Evolutionary conservation across 805 yeast genomes (phyloP), one percentile per base, ranked within the genome.

Genomic region (Maudiozyma barnettii): DNA sequence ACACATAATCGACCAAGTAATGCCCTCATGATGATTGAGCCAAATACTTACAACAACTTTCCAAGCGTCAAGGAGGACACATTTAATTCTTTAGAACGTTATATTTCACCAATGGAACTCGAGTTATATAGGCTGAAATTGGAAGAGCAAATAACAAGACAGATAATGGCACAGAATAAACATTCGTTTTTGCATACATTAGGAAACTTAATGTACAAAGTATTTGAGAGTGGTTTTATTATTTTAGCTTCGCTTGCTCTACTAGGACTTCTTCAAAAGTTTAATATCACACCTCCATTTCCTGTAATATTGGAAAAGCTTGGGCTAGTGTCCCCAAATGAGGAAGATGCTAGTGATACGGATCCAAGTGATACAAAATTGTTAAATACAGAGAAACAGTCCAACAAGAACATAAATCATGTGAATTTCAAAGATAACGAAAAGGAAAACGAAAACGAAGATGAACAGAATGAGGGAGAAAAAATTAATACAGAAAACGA

Each of bases 141-240:
- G 8, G 60, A 58, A 36, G 60, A 60, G 39, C 54, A 59, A 46
- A 46, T 58, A n/a, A 55, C 61, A 16, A 46, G 50, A 19, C 60
- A 63, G 41, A 45, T 61, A 37, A 20, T 48, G 35, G 41, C 49
- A 23, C 50, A 47, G 36, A 48, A 50, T 14, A 52, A 52, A 16
- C 47, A 53, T 20, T 50, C 60, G 2, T 31, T 52, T 4, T 22
- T 52, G 3, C 39, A 50, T 18, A 42, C 43, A 3, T 41, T 66
- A 41, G 69, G 66, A 1, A 58, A 56, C 16, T 61, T 69, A 38
- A 46, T 64, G 3, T 61, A 63, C 37, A 60, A 68, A 46, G 47
- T 63, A 46, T 31, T 73, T 4, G 78, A 75, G 53, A 71, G 72
- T 43, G 58, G 72, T 2, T 45, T 71, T 36, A 60, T 71, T 45